Percentiles rank a stretch among this genome's conserved stretches.
Conservation (phyloP, 2,329 filamentous ascomycete species). For the Fusarium begoniae region DNA sequence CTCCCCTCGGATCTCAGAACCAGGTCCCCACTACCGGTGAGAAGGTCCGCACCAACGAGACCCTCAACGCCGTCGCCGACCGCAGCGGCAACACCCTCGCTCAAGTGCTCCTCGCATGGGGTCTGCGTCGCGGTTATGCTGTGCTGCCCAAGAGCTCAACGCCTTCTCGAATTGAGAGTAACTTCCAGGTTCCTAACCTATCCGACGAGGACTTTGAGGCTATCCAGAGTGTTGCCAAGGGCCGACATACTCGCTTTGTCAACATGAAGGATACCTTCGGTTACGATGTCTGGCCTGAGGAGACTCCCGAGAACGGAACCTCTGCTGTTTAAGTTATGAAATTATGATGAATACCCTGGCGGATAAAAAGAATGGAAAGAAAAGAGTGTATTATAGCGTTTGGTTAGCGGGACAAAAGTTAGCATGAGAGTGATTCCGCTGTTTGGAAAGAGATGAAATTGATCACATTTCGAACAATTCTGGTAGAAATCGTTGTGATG, state of each 20-base stretch:
- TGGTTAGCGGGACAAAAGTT: constrained; percentile 13
- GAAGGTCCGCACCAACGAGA: constrained; percentile 47
- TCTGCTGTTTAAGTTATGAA: constrained; percentile 25
- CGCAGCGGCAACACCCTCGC: constrained; percentile 61
- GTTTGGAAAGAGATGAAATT: background rate
- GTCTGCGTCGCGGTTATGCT: constrained; percentile 70
- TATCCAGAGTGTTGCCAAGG: constrained; percentile 53
- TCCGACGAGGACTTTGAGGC: constrained; percentile 66
- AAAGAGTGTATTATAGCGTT: constrained; percentile 23
- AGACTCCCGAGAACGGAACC: constrained; percentile 45
- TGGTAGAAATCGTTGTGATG: background rate
- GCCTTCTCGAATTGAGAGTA: constrained; percentile 64
- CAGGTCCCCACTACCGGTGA: constrained; percentile 42
- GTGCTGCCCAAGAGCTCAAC: constrained; percentile 77
- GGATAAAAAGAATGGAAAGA: background rate
- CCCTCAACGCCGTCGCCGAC: constrained; percentile 61
- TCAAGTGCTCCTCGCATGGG: constrained; percentile 66
- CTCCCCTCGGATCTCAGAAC: constrained; percentile 68
- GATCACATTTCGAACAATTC: background rate
- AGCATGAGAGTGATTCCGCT: background rate
- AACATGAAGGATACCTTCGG: constrained; percentile 87
- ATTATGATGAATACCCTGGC: constrained; percentile 28
- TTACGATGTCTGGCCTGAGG: constrained; percentile 74
- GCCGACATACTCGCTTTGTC: constrained; percentile 75
- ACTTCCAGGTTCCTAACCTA: constrained; percentile 37